Evolutionary conservation across 257 asterid species (phyloP).

Genomic region (Forsythia suspensa): DNA sequence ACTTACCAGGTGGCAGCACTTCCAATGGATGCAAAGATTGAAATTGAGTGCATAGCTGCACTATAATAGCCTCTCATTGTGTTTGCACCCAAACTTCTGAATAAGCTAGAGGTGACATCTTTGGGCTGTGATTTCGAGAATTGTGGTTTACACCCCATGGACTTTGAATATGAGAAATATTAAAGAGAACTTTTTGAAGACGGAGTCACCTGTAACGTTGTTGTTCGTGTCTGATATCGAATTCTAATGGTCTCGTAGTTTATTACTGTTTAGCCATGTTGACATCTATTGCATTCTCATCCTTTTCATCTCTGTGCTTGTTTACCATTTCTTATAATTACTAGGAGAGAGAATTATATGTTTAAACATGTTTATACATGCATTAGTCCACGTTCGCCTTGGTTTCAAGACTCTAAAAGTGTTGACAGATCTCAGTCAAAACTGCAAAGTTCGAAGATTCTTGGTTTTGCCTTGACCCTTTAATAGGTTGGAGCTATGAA

Average conservation of each 20-base stretch:
- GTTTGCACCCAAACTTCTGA: slow-evolving; percentile 7
- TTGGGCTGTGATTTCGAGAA: background rate
- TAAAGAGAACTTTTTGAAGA: background rate
- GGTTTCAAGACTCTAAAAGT: too few relatives aligned
- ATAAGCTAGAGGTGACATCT: slow-evolving; percentile 17
- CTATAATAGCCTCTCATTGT: slow-evolving; percentile 24
- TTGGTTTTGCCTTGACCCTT: too few relatives aligned
- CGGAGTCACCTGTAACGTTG: background rate
- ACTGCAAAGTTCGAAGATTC: too few relatives aligned
- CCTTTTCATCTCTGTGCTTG: background rate
- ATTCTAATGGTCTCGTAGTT: background rate
- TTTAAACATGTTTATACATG: too few relatives aligned
- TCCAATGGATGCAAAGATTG: slow-evolving; percentile 82
- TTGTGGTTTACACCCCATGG: background rate
- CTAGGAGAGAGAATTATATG: too few relatives aligned
- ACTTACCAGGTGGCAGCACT: slow-evolving; percentile 94
- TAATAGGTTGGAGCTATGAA: too few relatives aligned
- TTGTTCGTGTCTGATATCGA: background rate
- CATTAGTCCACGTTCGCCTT: too few relatives aligned
- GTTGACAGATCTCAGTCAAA: too few relatives aligned
- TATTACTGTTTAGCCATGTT: background rate
- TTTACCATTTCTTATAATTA: background rate
- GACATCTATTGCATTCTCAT: background rate
- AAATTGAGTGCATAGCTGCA: slow-evolving; percentile 85
- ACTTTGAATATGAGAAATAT: background rate